phyloP scores from a whole-genome alignment of 768 basidiomycete genomes.

The Pleurotus salmoneostramineus region DNA sequence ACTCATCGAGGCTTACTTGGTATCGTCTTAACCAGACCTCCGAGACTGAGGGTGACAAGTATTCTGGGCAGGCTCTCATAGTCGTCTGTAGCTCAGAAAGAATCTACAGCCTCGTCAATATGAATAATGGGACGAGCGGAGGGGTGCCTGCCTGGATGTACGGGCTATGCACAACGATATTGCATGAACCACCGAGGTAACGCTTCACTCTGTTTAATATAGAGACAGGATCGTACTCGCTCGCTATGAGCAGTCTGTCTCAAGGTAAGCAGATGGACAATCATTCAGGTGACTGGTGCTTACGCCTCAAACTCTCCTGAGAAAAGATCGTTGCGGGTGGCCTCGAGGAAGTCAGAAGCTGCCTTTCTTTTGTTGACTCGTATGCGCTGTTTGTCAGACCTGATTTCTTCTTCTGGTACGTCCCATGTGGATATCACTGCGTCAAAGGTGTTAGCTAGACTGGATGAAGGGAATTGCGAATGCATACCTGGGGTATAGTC shows the following conservation, averaged over 20 bases:
- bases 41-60: slow-evolving; percentile 74
- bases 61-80: slow-evolving; percentile 61
- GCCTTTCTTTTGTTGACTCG: slow-evolving; percentile 76
- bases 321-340: slow-evolving; percentile 77
- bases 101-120: slow-evolving; percentile 36
- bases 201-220: slow-evolving; percentile 70
- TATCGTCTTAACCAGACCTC: slow-evolving; percentile 89
- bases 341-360: slow-evolving; percentile 56
- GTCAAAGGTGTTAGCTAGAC: slow-evolving; percentile 9
- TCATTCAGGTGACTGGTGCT: slow-evolving; percentile 15
- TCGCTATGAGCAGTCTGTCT: slow-evolving; percentile 70
- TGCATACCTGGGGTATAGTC: slow-evolving; percentile 63
- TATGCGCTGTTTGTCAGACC: slow-evolving; percentile 68
- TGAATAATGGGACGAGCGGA: background rate
- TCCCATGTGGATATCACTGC: slow-evolving; percentile 61
- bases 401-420: slow-evolving; percentile 50
- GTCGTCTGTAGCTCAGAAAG: slow-evolving; percentile 75
- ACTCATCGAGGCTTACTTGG: slow-evolving; percentile 44
- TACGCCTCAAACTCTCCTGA: slow-evolving; percentile 88
- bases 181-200: slow-evolving; percentile 81
- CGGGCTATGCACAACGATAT: slow-evolving; percentile 84
- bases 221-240: slow-evolving; percentile 81
- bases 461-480: background rate
- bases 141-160: slow-evolving; percentile 60
- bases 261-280: background rate